Evolutionary conservation across 2,329 filamentous ascomycete genomes (phyloP).

Genomic region (Hymenoscyphus fraxineus): DNA sequence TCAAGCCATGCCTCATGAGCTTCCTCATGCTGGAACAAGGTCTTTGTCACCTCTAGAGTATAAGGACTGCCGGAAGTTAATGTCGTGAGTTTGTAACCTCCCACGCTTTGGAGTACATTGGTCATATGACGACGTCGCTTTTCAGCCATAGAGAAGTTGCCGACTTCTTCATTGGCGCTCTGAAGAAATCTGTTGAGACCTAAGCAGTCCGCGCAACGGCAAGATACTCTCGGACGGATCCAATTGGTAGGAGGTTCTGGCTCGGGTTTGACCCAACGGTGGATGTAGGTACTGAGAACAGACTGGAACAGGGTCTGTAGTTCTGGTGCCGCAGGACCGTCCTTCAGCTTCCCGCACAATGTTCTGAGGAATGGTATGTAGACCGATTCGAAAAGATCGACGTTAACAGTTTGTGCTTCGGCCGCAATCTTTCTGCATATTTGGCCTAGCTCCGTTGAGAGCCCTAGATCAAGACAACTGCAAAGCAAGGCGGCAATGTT

Average conservation of each 20-base stretch:
- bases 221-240: conserved; percentile 1
- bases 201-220: conserved; percentile 12
- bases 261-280: conserved; percentile 5
- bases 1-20: background rate
- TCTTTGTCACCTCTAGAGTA: conserved; percentile 19
- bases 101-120: background rate
- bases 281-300: conserved; percentile 11
- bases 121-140: conserved; percentile 12
- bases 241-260: conserved; percentile 9
- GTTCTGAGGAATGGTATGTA: conserved; percentile 14
- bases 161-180: conserved; percentile 2
- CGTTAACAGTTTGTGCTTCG: background rate
- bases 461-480: conserved; percentile 2
- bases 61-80: conserved; percentile 8
- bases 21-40: background rate
- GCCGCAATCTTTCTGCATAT: conserved; percentile 4
- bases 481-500: conserved; percentile 13
- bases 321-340: background rate
- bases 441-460: background rate
- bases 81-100: conserved; percentile 7
- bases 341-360: background rate
- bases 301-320: conserved; percentile 6
- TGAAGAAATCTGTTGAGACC: conserved; percentile 13
- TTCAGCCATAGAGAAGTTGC: conserved; percentile 5
- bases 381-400: conserved; percentile 9